Percentiles rank a stretch among this genome's conserved stretches.
Evolutionary conservation across 768 basidiomycete species (phyloP).

Genomic region (Lactifluus pinguis): DNA sequence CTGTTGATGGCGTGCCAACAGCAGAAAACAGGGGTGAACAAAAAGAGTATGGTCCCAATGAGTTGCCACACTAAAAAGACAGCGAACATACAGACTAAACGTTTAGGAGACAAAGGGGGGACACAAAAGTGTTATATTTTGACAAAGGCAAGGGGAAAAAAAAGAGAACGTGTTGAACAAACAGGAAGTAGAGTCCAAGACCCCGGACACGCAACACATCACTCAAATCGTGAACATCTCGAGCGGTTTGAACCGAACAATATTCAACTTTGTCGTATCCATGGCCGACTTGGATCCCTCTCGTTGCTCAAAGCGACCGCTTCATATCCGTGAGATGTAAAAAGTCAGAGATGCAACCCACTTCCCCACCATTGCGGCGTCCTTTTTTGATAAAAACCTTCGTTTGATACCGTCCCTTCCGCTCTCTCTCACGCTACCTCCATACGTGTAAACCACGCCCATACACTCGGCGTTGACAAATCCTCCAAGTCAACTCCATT

Average conservation of each 20-base stretch:
- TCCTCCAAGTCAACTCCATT: background rate
- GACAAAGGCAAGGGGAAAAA: background rate
- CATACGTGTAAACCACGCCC: background rate
- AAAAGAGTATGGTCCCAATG: background rate
- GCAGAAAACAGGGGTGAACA: conserved; percentile 3
- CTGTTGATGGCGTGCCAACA: conserved; percentile 5
- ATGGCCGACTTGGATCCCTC: conserved; percentile 11
- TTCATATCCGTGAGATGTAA: conserved; percentile 7
- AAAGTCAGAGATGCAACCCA: background rate
- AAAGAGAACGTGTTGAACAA: conserved; percentile 7
- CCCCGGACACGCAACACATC: conserved; percentile 2
- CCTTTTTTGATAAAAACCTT: conserved; percentile 1
- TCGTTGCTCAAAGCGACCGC: background rate
- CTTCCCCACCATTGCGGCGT: background rate
- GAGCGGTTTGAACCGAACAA: background rate
- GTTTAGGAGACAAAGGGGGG: background rate
- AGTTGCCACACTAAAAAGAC: background rate
- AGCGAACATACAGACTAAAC: background rate
- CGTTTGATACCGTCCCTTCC: background rate
- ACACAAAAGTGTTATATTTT: conserved; percentile 4
- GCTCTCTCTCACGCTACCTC: conserved; percentile 2
- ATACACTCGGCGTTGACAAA: background rate
- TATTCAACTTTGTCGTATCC: conserved; percentile 4
- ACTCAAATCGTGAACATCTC: background rate
- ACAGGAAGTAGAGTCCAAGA: background rate